Evolutionary conservation across 495 filamentous ascomycete species (phyloP).

Genomic region (Penicilliopsis zonata): DNA sequence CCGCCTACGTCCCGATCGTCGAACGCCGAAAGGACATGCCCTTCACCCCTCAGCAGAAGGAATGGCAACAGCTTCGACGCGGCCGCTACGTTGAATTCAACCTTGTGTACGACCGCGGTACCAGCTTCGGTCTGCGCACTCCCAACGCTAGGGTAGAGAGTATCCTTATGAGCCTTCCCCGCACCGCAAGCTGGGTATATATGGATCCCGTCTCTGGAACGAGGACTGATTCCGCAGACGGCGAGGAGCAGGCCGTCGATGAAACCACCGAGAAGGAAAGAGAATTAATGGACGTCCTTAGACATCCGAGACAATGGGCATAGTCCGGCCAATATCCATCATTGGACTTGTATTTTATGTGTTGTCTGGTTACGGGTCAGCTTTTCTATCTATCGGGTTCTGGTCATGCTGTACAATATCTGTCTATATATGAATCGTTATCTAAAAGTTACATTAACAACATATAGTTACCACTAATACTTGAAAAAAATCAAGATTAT

Average conservation of each 20-base stretch:
- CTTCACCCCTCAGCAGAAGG: conserved; percentile 72
- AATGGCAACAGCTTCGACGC: conserved; percentile 90
- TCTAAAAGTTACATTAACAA: no score
- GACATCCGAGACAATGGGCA: conserved; percentile 84
- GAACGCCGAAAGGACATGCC: conserved; percentile 81
- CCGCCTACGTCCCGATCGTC: conserved; percentile 85
- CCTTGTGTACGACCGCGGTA: conserved; percentile 92
- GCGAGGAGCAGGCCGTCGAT: conserved; percentile 24
- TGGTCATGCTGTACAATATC: no score
- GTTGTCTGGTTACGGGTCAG: background rate
- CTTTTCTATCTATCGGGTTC: background rate
- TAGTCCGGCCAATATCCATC: conserved; percentile 19
- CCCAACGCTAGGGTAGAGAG: conserved; percentile 87
- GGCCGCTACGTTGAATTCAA: conserved; percentile 98
- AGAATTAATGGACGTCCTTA: conserved; percentile 71
- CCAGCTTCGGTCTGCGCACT: conserved; percentile 86
- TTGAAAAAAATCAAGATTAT: no score
- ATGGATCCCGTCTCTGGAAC: conserved; percentile 59
- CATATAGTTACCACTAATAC: no score
- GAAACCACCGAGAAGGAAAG: conserved; percentile 41
- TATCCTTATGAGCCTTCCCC: conserved; percentile 91
- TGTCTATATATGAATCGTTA: no score
- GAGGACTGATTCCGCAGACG: conserved; percentile 20
- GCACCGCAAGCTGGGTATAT: conserved; percentile 90
- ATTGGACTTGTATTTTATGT: background rate